Conservation (phyloP, 495 filamentous ascomycete genomes). For the Xeromyces bisporus region DNA sequence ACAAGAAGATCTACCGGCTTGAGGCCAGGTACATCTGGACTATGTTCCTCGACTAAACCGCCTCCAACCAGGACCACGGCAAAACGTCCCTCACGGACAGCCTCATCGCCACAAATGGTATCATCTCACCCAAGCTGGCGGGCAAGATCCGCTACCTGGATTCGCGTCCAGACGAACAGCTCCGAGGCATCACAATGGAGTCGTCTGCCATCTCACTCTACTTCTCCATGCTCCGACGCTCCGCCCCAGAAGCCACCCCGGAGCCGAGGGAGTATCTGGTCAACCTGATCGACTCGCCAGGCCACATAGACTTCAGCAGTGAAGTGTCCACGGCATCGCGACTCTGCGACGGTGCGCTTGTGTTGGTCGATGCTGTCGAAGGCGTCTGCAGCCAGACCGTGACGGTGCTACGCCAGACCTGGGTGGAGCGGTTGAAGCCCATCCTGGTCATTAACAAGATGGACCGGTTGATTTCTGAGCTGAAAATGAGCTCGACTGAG, state of each 20-base stretch:
- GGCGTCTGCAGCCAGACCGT: slow-evolving; percentile 98
- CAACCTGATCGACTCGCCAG: slow-evolving; percentile 95
- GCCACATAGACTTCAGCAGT: slow-evolving; percentile 97
- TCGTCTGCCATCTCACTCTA: slow-evolving; percentile 94
- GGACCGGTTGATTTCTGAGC: slow-evolving; percentile 80
- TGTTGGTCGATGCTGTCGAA: slow-evolving; percentile 95
- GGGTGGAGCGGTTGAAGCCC: slow-evolving; percentile 90
- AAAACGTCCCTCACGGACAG: slow-evolving; percentile 96
- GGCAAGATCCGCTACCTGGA: slow-evolving; percentile 97
- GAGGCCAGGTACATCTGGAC: background rate
- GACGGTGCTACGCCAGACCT: slow-evolving; percentile 85
- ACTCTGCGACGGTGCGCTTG: slow-evolving; percentile 84
- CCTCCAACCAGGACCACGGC: slow-evolving; percentile 67
- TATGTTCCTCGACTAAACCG: slow-evolving; percentile 1
- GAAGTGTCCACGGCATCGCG: slow-evolving; percentile 94
- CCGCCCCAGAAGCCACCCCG: slow-evolving; percentile 48
- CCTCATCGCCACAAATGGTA: slow-evolving; percentile 96
- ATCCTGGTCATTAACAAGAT: slow-evolving; percentile 97
- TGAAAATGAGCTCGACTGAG: slow-evolving; percentile 79
- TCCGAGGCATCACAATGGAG: slow-evolving; percentile 97
- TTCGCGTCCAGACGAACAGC: slow-evolving; percentile 90
- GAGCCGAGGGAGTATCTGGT: slow-evolving; percentile 78
- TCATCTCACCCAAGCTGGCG: slow-evolving; percentile 93
- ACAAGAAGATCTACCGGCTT: background rate
- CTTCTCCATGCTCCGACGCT: slow-evolving; percentile 73